A percentile compares a stretch with the other conserved stretches of the same genome.
Evolutionary conservation across 2,329 filamentous ascomycete genomes (phyloP).

Genomic region (Arthrobotrys iridis): DNA sequence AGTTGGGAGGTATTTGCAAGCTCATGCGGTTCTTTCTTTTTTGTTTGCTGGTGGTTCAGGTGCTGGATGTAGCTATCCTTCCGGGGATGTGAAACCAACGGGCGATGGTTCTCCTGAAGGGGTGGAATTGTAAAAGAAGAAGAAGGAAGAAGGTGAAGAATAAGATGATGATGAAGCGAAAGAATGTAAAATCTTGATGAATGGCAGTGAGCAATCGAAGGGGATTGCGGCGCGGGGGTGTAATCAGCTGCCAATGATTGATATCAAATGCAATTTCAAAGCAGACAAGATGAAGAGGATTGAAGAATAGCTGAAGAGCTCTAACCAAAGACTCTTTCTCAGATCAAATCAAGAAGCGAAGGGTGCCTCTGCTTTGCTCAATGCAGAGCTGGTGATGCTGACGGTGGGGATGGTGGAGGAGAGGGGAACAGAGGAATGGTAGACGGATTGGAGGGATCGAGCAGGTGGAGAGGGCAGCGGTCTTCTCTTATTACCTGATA

Average conservation of each 20-base stretch:
- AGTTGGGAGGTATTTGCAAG: not conserved
- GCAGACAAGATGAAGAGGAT: no score
- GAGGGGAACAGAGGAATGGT: slow-evolving; percentile 14
- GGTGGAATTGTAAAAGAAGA: not conserved
- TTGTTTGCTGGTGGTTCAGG: not conserved
- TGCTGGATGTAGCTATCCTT: not conserved
- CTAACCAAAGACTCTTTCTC: slow-evolving; percentile 39
- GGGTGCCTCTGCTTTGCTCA: not conserved
- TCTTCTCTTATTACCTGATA: slow-evolving; percentile 27
- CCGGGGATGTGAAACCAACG: not conserved
- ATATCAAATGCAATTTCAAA: not conserved
- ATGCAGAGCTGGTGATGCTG: not conserved
- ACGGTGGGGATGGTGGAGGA: not conserved
- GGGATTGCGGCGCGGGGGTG: no score
- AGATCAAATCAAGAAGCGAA: not conserved
- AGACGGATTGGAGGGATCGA: slow-evolving; percentile 34
- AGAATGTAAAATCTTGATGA: not conserved
- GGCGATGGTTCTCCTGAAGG: slow-evolving; percentile 12
- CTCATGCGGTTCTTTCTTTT: not conserved
- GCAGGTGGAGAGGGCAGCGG: slow-evolving; percentile 36
- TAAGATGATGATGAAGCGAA: not conserved
- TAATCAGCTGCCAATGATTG: not conserved
- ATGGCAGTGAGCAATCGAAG: not conserved
- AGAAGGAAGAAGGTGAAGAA: not conserved
- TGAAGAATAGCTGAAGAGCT: slow-evolving; percentile 16